A percentile compares a stretch with the other conserved stretches of the same genome.
Evolutionary conservation across 1,139 yeast species (phyloP).

Genomic region (Geotrichum europaeum): DNA sequence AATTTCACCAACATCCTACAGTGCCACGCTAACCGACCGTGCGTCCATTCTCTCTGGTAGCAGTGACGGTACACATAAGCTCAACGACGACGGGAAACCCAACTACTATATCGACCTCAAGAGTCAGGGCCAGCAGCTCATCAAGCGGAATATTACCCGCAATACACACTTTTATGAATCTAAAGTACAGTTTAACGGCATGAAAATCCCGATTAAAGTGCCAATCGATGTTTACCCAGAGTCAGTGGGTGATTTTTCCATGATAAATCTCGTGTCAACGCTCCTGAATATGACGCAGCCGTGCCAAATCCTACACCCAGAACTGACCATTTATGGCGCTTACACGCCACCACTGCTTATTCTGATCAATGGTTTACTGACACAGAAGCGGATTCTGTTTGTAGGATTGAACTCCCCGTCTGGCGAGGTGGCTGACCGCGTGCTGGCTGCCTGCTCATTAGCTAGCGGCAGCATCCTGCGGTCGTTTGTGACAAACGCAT

Average conservation of each 20-base stretch:
- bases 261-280: constrained; percentile 26
- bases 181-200: constrained; percentile 28
- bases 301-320: constrained; percentile 31
- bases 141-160: constrained; percentile 24
- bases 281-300: constrained; percentile 23
- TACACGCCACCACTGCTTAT: constrained; percentile 55
- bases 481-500: constrained; percentile 45
- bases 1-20: neutral
- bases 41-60: constrained; percentile 10
- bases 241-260: constrained; percentile 33
- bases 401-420: constrained; percentile 53
- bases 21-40: constrained; percentile 5
- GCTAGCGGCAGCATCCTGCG: constrained; percentile 54
- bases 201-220: constrained; percentile 32
- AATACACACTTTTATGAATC: constrained; percentile 35
- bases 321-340: constrained; percentile 46
- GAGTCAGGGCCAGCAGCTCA: constrained; percentile 26
- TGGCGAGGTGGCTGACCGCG: constrained; percentile 50
- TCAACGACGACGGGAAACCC: constrained; percentile 19
- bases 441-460: constrained; percentile 48
- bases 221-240: constrained; percentile 35
- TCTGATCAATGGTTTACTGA: constrained; percentile 51
- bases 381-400: constrained; percentile 51
- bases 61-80: neutral
- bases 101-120: constrained; percentile 30